phyloP scores from a whole-genome alignment of 2,329 filamentous ascomycete species.

The Chrysoporthe austroafricana region DNA sequence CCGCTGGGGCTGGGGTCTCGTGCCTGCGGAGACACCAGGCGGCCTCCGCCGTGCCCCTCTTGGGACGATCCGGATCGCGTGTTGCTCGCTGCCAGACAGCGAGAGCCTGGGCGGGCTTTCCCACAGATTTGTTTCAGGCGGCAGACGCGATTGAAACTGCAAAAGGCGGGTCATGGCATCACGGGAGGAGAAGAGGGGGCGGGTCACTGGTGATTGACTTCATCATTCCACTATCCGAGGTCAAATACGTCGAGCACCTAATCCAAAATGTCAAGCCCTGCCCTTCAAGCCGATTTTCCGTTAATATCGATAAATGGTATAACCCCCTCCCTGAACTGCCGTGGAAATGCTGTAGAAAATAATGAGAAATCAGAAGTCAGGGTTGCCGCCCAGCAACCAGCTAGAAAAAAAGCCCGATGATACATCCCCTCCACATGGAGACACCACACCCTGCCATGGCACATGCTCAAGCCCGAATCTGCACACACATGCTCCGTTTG shows the following conservation, averaged over 20 bases:
- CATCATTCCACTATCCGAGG: not conserved
- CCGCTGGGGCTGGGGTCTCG: too few relatives aligned
- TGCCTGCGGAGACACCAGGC: not conserved
- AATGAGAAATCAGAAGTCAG: not conserved
- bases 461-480: not conserved
- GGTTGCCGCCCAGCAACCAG: not conserved
- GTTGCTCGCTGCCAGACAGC: not conserved
- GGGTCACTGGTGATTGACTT: conserved; percentile 1
- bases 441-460: conserved; percentile 4
- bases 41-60: not conserved
- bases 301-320: conserved; percentile 27
- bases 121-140: not conserved
- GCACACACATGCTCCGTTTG: not conserved
- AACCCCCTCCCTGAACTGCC: conserved; percentile 22
- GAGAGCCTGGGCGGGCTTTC: not conserved
- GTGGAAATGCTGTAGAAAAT: conserved; percentile 22
- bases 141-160: not conserved
- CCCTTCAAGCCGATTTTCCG: not conserved
- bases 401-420: not conserved
- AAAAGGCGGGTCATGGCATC: not conserved
- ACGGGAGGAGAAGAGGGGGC: not conserved
- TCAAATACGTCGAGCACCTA: not conserved
- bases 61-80: not conserved
- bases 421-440: not conserved
- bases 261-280: not conserved